Evolutionary conservation across 2,329 filamentous ascomycete genomes (phyloP).

Genomic region (Rosellinia necatrix): DNA sequence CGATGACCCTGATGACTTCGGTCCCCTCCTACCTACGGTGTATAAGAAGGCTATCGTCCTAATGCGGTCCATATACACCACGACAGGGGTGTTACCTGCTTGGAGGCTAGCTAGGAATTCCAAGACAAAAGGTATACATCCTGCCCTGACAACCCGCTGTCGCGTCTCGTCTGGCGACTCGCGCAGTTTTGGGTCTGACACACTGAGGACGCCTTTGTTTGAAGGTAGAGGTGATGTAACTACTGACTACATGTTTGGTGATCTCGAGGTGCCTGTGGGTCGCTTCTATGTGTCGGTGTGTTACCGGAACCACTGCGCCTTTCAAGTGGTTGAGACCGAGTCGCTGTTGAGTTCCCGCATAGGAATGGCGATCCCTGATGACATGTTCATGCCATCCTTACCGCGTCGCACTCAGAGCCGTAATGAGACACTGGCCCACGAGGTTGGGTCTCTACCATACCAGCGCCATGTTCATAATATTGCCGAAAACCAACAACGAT

Average conservation of each 20-base stretch:
- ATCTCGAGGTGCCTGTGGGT: constrained; percentile 85
- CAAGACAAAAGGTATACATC: constrained; percentile 71
- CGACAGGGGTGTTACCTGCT: constrained; percentile 79
- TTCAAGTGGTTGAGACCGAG: constrained; percentile 89
- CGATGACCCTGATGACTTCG: constrained; percentile 60
- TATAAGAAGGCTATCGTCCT: constrained; percentile 98
- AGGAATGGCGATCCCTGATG: constrained; percentile 81
- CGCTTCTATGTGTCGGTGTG: constrained; percentile 80
- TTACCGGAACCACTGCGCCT: constrained; percentile 87
- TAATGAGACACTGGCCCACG: constrained; percentile 46
- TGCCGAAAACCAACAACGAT: constrained; percentile 75
- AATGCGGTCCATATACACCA: constrained; percentile 85
- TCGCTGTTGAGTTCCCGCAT: constrained; percentile 89
- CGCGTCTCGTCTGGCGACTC: constrained; percentile 71
- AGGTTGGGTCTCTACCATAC: constrained; percentile 77
- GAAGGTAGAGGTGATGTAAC: constrained; percentile 66
- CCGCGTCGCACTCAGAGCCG: constrained; percentile 56
- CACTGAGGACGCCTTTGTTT: constrained; percentile 71
- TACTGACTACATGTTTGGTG: constrained; percentile 79
- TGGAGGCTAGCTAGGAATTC: constrained; percentile 82
- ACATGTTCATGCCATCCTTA: constrained; percentile 81
- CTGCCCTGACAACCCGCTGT: constrained; percentile 74
- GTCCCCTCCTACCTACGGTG: constrained; percentile 74
- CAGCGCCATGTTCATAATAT: constrained; percentile 53
- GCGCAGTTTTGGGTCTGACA: constrained; percentile 64